Percentiles rank a stretch among this genome's conserved stretches.
These are phyloP conservation scores for Saxophila tyrrhenica DNA, from an alignment of 495 filamentous ascomycete genomes.

Conservation along the genomic window DNA sequence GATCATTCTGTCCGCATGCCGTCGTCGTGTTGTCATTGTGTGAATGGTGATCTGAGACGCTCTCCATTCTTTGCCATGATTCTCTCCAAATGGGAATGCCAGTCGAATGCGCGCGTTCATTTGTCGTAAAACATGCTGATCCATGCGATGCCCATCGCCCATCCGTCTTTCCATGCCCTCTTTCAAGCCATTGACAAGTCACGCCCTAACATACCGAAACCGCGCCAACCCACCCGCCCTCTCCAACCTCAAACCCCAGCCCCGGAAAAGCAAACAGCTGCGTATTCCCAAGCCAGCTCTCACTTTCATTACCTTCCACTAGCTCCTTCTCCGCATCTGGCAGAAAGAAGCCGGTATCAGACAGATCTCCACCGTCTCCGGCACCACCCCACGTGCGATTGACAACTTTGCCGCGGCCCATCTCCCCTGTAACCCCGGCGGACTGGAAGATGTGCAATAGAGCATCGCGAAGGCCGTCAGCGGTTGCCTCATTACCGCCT, in stretches of 20 bases:
- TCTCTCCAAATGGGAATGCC: too few relatives aligned
- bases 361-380: slow-evolving; percentile 75
- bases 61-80: too few relatives aligned
- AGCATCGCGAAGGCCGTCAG: slow-evolving; percentile 37
- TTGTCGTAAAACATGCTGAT: too few relatives aligned
- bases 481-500: too few relatives aligned
- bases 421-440: slow-evolving; percentile 85
- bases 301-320: slow-evolving; percentile 22
- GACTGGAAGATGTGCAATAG: slow-evolving; percentile 53
- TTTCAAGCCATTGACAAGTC: too few relatives aligned
- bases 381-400: slow-evolving; percentile 86
- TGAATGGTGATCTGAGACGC: too few relatives aligned
- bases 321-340: slow-evolving; percentile 56
- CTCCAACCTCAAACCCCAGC: slow-evolving; percentile 86
- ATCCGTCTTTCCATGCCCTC: neutral
- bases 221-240: slow-evolving; percentile 79
- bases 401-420: slow-evolving; percentile 79
- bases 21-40: too few relatives aligned
- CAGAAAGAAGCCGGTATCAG: slow-evolving; percentile 16
- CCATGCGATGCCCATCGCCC: too few relatives aligned
- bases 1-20: neutral
- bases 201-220: slow-evolving; percentile 46
- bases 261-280: slow-evolving; percentile 92
- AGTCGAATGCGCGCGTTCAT: too few relatives aligned
- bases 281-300: slow-evolving; percentile 50